Base-by-base conservation (phyloP, 306 rosid species). In the Mimosa pudica region DNA sequence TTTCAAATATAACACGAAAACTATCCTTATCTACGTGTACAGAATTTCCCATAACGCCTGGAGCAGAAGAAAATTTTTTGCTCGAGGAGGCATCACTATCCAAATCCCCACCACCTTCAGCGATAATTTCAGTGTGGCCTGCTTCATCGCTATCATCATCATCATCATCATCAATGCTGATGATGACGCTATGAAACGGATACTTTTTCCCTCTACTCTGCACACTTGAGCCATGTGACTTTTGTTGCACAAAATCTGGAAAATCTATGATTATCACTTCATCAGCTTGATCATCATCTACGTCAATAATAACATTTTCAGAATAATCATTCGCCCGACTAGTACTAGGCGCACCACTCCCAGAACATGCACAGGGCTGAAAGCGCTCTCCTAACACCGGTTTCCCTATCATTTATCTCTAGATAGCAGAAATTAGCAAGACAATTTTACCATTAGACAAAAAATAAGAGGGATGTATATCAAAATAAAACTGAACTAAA, bases 71-170 rank as follows among this genome's bases (percentile, higher is more conserved):
- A 77, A 33, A 55, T 79, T 82, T 79, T 85, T 84, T 87, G 84
- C 87, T 89, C 64, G 96, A 91, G 79, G 88, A 85, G 61, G 93
- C 94, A 82, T 96, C 99, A 16, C 97, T 90, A 81, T 91, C 97
- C 76, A 88, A 81, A 20, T 92, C 97, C 58, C 91, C 92, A 85
- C 79, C 83, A 80, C 76, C 89, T 48, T 76, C 91, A 72, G 71
- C 83, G 81, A 81, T 45, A 33, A 16, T 44, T 79, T 77, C 86
- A 70, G 77, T 75, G 75, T 20, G 54, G 42, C 45, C 82, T 46
- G 20, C 84, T 57, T 73, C 85, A 76, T 85, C 92, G 17, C 86
- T 84, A 18, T 86, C 93, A 60, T 90, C 97, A 70, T 70, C 93
- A 60, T 90, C 97, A 70, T 70, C 74, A 70, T 68, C 73, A 68